phyloP scores from a whole-genome alignment of 2,329 filamentous ascomycete genomes.

The Trichoderma sp. region DNA sequence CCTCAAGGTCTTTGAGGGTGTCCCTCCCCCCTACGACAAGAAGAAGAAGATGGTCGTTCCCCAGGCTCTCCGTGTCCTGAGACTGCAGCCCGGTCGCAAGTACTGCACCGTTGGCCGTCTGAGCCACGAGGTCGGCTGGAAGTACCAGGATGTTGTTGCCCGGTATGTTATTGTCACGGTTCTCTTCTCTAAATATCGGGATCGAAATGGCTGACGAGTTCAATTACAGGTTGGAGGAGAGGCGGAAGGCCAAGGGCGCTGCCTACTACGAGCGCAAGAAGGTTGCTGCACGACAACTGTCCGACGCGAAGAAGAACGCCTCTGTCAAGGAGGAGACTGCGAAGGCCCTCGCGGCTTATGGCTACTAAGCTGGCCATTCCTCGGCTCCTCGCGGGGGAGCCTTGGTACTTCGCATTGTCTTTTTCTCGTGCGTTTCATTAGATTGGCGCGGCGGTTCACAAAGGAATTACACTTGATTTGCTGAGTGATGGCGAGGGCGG shows the following conservation, averaged over 20 bases:
- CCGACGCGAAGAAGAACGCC: constrained; percentile 89
- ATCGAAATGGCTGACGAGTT: constrained; percentile 22
- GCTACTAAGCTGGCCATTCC: constrained; percentile 66
- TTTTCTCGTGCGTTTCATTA: constrained; percentile 52
- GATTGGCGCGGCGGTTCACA: constrained; percentile 53
- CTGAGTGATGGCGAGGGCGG: constrained; percentile 45
- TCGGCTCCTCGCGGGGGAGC: constrained; percentile 27
- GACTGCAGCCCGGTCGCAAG: constrained; percentile 98
- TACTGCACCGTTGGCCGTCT: constrained; percentile 99
- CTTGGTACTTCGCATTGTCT: constrained; percentile 41
- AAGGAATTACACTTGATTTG: constrained; percentile 49
- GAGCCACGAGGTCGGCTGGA: constrained; percentile 99
- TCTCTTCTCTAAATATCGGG: not conserved
- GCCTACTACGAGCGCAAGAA: constrained; percentile 99
- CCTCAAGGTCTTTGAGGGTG: constrained; percentile 99
- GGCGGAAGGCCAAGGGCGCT: constrained; percentile 98
- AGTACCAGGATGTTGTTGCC: constrained; percentile 99
- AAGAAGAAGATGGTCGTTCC: constrained; percentile 99
- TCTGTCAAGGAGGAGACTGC: constrained; percentile 82
- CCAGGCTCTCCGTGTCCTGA: constrained; percentile 93
- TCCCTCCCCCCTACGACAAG: constrained; percentile 98
- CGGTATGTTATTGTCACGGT: constrained; percentile 62
- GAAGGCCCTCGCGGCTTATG: constrained; percentile 82
- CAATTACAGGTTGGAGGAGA: constrained; percentile 82
- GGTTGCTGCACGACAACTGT: constrained; percentile 84